Base-by-base conservation (phyloP, 495 filamentous ascomycete genomes). In the Cladorrhinum samala region DNA sequence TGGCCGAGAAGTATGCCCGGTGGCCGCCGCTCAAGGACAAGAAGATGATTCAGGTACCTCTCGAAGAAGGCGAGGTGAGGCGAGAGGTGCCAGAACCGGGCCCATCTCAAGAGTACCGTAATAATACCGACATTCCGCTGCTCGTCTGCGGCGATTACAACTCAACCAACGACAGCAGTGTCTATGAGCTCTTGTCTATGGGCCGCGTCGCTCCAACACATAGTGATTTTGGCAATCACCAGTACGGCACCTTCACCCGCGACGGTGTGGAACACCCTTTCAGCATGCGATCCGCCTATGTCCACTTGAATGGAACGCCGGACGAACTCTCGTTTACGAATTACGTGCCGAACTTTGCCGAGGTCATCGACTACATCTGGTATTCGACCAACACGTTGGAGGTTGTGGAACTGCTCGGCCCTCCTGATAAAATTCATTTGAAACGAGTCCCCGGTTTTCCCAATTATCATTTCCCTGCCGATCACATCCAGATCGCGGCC, bases 111-210 rank as follows among this genome's bases (percentile, higher is more conserved):
- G 84, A 92, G 60, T 98, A 97, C 72, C 68, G 85, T 45, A 84
- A 73, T 59, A 90, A 86, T 20, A 83, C 87, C 7, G 87, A 95
- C 54, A 94, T 98, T 42, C 93, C 93, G 1, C 74, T 98, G 17
- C 68, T 98, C 50, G 80, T 97, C 59, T 96, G 92, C 60, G 91
- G 91, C 57, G 93, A 98, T 65, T 95, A 94, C 77, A 98, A 98
- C 69, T 95, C 92, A 3, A 84, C 83, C 2, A 76, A 82, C 9
- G 86, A 86, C 48, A 93, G 87, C 23, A 85, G 87, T 14, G 90
- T 96, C 17, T 94, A 95, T 71, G 88, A 95, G 53, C 78, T 98
- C 14, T 77, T 98, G 19, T 81, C 84, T 6, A 79, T 83, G 53
- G 93, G 93, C 27, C 74, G 76, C 18, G 74, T 98, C 11, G 65